A percentile compares a stretch with the other conserved stretches of the same genome.
Conservation (phyloP, 768 basidiomycete species). For the Leccinum truebloodii region DNA sequence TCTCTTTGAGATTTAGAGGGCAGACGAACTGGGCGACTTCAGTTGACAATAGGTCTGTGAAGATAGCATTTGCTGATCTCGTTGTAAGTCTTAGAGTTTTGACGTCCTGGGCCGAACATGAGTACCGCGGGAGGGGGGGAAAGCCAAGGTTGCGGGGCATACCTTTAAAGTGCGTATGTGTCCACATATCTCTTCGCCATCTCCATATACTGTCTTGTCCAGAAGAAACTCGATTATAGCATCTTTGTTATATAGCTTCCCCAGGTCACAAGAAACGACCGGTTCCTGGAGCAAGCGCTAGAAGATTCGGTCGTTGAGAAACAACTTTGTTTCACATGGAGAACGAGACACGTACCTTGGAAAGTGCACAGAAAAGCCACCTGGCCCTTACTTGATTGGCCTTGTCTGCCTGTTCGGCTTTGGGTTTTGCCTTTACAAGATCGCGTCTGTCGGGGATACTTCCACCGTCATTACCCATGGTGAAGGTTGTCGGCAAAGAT, state of each 20-base stretch:
- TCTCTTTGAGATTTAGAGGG: slow-evolving; percentile 89
- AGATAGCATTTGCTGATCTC: slow-evolving; percentile 52
- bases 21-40: slow-evolving; percentile 79
- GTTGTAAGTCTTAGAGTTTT: slow-evolving; percentile 79
- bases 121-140: background rate
- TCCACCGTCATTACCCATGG: slow-evolving; percentile 89
- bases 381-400: slow-evolving; percentile 84
- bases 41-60: slow-evolving; percentile 38
- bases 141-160: slow-evolving; percentile 24
- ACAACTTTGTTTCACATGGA: background rate
- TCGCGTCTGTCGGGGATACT: slow-evolving; percentile 85
- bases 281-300: slow-evolving; percentile 87
- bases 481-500: slow-evolving; percentile 12
- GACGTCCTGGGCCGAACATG: slow-evolving; percentile 61
- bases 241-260: slow-evolving; percentile 97
- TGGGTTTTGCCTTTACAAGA: slow-evolving; percentile 69
- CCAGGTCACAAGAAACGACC: slow-evolving; percentile 87
- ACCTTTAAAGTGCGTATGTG: slow-evolving; percentile 92
- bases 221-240: slow-evolving; percentile 88
- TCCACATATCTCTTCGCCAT: slow-evolving; percentile 89
- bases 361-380: slow-evolving; percentile 94
- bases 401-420: slow-evolving; percentile 89
- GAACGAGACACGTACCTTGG: slow-evolving; percentile 62
- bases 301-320: slow-evolving; percentile 2
- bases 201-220: slow-evolving; percentile 81